phyloP scores from a whole-genome alignment of 306 rosid genomes.

The Betula pendula region DNA sequence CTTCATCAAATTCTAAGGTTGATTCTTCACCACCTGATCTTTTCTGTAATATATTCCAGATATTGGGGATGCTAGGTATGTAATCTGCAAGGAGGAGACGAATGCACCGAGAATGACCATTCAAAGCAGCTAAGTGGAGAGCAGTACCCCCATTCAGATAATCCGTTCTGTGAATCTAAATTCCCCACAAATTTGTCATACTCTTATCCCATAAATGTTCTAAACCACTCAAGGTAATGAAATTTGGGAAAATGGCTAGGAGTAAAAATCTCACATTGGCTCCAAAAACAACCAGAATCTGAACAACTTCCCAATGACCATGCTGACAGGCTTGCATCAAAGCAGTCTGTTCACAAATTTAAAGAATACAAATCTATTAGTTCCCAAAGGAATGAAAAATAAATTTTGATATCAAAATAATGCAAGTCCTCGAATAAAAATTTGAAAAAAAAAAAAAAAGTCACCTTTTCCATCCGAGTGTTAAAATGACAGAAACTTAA shows the following conservation, averaged over 20 bases:
- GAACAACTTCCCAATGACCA: conserved; percentile 97
- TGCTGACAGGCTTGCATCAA: conserved; percentile 99
- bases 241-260: conserved; percentile 18
- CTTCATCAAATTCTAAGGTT: conserved; percentile 55
- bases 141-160: conserved; percentile 96
- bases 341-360: conserved; percentile 73
- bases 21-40: conserved; percentile 39
- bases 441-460: background rate
- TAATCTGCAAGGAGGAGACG: conserved; percentile 78
- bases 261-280: conserved; percentile 64
- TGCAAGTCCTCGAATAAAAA: background rate
- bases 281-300: conserved; percentile 61
- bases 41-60: conserved; percentile 54
- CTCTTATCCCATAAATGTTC: background rate
- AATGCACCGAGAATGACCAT: conserved; percentile 89
- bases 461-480: conserved; percentile 1
- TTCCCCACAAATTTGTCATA: conserved; percentile 29
- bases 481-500: conserved; percentile 16
- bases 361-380: conserved; percentile 14
- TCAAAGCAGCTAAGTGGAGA: conserved; percentile 88
- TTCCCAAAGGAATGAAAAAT: background rate
- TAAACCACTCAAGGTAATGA: background rate
- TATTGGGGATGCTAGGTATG: conserved; percentile 72
- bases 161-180: conserved; percentile 86
- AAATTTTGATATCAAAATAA: conserved; percentile 18